Conservation (phyloP, 305 asterid genomes). For the Solanum aculeatissimum region DNA sequence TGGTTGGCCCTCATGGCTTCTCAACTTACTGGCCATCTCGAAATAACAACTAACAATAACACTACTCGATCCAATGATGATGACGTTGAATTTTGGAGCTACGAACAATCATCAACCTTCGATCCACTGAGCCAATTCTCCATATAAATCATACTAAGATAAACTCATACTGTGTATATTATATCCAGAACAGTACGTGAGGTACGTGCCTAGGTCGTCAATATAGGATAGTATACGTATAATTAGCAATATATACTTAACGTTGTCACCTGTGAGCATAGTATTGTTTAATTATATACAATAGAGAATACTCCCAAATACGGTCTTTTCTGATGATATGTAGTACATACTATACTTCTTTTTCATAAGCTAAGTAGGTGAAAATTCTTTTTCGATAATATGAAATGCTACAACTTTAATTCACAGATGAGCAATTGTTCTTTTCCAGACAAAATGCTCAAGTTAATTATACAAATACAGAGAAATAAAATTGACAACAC, state of each 20-base stretch:
- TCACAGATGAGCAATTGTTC: background rate
- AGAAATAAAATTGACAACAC: background rate
- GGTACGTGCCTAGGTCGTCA: background rate
- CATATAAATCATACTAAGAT: constrained; percentile 7
- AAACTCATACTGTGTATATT: background rate
- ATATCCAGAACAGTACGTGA: background rate
- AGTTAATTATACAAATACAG: background rate
- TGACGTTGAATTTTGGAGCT: constrained; percentile 55
- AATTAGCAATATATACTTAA: background rate
- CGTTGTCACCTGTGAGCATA: background rate
- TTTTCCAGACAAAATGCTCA: background rate
- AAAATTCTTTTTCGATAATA: background rate
- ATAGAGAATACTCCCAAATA: background rate
- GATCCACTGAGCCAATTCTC: constrained; percentile 66
- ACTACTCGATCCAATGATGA: constrained; percentile 15
- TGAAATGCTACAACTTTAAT: background rate
- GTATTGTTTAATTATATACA: background rate
- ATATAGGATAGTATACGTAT: background rate
- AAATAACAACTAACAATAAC: background rate
- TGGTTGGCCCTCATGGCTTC: constrained; percentile 81
- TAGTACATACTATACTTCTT: background rate
- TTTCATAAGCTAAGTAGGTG: background rate
- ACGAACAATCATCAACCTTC: constrained; percentile 42
- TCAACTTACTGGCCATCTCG: constrained; percentile 53
- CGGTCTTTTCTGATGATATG: background rate